These are phyloP conservation scores for Avena insularis DNA, from an alignment of 176 grass and related monocot genomes.

Conservation along the genomic window DNA sequence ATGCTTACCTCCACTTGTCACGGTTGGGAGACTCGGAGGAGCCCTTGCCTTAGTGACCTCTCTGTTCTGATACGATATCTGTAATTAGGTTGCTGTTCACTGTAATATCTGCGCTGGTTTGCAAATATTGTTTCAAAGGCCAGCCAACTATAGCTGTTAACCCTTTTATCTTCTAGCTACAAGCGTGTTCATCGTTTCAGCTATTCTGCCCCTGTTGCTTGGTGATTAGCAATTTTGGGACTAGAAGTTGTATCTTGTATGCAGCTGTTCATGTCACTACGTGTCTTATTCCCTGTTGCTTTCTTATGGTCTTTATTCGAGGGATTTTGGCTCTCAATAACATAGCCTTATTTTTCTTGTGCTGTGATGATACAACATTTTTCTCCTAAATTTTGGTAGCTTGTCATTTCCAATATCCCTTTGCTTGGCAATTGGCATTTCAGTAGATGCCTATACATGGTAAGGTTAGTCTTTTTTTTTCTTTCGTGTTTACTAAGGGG, in stretches of 20 bases:
- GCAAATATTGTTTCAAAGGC: constrained; percentile 34
- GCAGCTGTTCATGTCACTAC: neutral
- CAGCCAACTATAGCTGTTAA: constrained; percentile 38
- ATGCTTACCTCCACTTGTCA: constrained; percentile 96
- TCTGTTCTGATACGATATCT: constrained; percentile 8
- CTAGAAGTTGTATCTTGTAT: constrained; percentile 1
- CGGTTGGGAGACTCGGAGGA: constrained; percentile 92
- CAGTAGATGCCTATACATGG: neutral
- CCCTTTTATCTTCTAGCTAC: neutral
- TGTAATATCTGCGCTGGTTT: constrained; percentile 41
- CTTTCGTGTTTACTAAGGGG: too few relatives aligned
- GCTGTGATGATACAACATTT: neutral
- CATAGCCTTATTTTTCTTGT: neutral
- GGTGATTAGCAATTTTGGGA: neutral
- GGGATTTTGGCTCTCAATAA: too few relatives aligned
- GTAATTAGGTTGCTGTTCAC: constrained; percentile 38
- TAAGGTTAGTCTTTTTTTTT: too few relatives aligned
- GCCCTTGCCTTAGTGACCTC: constrained; percentile 63
- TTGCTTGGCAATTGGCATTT: neutral
- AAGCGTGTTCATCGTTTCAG: neutral
- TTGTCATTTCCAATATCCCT: neutral
- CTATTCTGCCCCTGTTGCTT: neutral
- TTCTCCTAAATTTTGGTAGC: neutral
- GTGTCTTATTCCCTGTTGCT: neutral
- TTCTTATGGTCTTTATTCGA: neutral